These are phyloP conservation scores for Fusarium protoensiforme DNA, from an alignment of 2,329 filamentous ascomycete genomes.

Conservation along the genomic window DNA sequence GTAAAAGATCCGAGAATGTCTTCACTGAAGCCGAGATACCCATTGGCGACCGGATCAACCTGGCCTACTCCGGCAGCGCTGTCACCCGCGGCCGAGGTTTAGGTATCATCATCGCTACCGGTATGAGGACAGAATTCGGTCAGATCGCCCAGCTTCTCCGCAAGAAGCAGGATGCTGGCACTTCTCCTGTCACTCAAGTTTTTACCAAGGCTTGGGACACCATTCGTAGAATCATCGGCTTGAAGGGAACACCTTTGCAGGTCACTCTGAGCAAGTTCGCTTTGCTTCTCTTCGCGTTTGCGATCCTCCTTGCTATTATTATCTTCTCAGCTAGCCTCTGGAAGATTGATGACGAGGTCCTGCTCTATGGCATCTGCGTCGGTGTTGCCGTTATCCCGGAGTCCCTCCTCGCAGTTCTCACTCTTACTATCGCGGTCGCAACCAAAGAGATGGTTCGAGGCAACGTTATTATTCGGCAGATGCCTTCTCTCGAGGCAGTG, in stretches of 20 bases:
- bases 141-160: constrained; percentile 78
- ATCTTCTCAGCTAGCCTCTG: constrained; percentile 70
- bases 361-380: constrained; percentile 71
- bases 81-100: constrained; percentile 76
- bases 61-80: constrained; percentile 78
- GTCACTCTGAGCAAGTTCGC: constrained; percentile 88
- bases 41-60: constrained; percentile 76
- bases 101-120: constrained; percentile 76
- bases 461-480: constrained; percentile 73
- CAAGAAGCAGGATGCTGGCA: constrained; percentile 60
- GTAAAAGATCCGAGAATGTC: constrained; percentile 69
- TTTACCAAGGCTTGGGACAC: constrained; percentile 57
- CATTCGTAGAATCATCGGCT: constrained; percentile 67
- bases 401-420: constrained; percentile 75
- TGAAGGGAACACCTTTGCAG: constrained; percentile 85
- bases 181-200: constrained; percentile 56
- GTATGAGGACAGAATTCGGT: constrained; percentile 80
- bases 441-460: constrained; percentile 72
- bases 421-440: constrained; percentile 77
- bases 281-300: constrained; percentile 80
- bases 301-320: constrained; percentile 68
- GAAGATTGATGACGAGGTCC: constrained; percentile 64
- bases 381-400: constrained; percentile 73
- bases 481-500: constrained; percentile 73
- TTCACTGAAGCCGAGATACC: constrained; percentile 65